Base-by-base conservation (phyloP, 495 filamentous ascomycete genomes). In the Hyaloscypha variabilis region DNA sequence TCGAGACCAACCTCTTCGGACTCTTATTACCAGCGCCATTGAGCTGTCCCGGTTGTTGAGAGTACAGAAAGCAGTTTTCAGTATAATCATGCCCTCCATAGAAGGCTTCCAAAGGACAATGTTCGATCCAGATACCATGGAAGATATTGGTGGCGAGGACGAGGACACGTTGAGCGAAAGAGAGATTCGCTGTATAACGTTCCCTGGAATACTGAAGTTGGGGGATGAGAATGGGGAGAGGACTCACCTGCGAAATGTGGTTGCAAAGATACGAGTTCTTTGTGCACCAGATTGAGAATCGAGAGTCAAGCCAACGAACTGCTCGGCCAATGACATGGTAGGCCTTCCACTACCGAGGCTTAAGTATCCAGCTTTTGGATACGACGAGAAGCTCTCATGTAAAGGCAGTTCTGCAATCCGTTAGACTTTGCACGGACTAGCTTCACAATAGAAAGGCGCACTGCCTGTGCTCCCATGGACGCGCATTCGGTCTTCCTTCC, bases 71-170 rank as follows among this genome's bases (percentile, higher is more conserved):
- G 83, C 83, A 30, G 69, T 78, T 17, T 83, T 87, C 71, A 77
- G 69, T 24, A 71, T 85, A 50, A 69, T 71, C 39, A 84, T 86
- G 81, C 82, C 80, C 52, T 75, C 75, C 60, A 77, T 84, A 29
- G 67, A 78, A 51, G 77, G 76, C 2, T 76, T 83, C 67, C 81
- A 85, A 62, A 73, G 67, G 31, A 77, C 72, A 24, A 69, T 82
- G 62, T 86, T 84, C 56, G 81, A 85, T 66, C 25, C 69, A 13
- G 75, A 77, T 59, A 81, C 68, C 3, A 87, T 87, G 83, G 82
- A 85, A 61, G 83, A 85, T 69, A 79, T 85, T 51, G 80, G 82
- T 36, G 83, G 81, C 26, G 83, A 85, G 64, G 82, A 84, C 57
- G 84, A 85, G 62, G 82, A 86, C 58, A 79, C 81, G 23, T 74